phyloP scores from a whole-genome alignment of 768 basidiomycete genomes.

The Coprinopsis cinerea region DNA sequence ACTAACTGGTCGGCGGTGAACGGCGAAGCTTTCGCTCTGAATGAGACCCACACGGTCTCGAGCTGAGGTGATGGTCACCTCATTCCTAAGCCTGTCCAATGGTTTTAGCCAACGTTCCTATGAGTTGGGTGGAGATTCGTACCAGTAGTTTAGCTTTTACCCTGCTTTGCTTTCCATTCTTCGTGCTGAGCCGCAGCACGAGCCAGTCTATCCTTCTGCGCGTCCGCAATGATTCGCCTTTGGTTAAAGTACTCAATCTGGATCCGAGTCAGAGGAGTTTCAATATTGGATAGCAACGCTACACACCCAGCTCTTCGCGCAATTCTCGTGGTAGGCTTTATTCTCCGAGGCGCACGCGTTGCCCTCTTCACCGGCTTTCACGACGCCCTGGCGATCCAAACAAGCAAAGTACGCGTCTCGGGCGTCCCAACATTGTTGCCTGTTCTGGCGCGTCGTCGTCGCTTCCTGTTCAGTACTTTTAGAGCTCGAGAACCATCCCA shows the following conservation, averaged over 20 bases:
- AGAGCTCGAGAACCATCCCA: constrained; percentile 39
- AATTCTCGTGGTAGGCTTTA: constrained; percentile 59
- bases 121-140: too few species aligned
- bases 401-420: constrained; percentile 85
- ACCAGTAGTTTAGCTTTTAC: background rate
- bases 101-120: too few species aligned
- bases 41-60: too few species aligned
- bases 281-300: background rate
- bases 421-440: constrained; percentile 79
- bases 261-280: background rate
- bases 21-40: background rate
- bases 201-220: constrained; percentile 67
- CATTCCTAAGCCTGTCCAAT: too few species aligned
- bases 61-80: too few species aligned
- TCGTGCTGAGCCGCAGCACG: constrained; percentile 33
- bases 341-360: constrained; percentile 53
- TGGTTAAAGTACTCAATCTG: constrained; percentile 96
- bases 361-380: constrained; percentile 71
- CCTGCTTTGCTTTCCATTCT: constrained; percentile 23
- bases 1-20: background rate
- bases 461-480: constrained; percentile 21
- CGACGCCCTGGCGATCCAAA: constrained; percentile 61
- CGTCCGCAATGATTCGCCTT: constrained; percentile 73
- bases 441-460: constrained; percentile 49
- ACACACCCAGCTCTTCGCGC: constrained; percentile 88